phyloP scores from a whole-genome alignment of 345 rosid species.

The Euphorbia peplus region DNA sequence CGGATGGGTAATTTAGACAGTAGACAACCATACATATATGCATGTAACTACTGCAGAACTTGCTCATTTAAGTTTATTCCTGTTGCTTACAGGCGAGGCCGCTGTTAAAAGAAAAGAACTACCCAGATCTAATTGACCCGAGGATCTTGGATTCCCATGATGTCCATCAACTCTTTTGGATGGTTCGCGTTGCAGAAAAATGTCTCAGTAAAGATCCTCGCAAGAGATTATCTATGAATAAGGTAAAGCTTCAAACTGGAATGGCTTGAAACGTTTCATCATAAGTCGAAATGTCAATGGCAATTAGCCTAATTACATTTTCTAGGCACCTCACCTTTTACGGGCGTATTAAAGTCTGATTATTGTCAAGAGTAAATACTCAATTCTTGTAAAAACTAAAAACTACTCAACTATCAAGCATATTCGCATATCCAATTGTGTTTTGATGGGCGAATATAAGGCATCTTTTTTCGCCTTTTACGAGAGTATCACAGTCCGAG shows the following conservation, averaged over 20 bases:
- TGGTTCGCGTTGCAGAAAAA: slow-evolving; percentile 61
- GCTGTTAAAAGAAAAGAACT: slow-evolving; percentile 52
- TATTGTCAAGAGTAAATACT: neutral
- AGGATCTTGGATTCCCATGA: slow-evolving; percentile 53
- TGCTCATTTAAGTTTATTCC: neutral
- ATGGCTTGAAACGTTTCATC: neutral
- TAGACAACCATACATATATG: neutral
- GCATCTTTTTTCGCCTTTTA: no score
- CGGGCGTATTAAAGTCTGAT: no score
- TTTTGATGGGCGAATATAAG: no score
- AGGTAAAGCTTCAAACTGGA: slow-evolving; percentile 20
- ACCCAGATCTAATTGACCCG: slow-evolving; percentile 51
- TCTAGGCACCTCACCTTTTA: no score
- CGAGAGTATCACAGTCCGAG: no score
- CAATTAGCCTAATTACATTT: neutral
- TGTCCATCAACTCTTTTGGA: slow-evolving; percentile 65
- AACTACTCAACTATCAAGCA: neutral
- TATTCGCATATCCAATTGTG: no score
- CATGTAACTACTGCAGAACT: neutral
- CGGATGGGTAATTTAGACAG: slow-evolving; percentile 51
- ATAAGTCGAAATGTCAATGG: neutral
- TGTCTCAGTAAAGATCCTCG: slow-evolving; percentile 58
- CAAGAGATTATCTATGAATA: slow-evolving; percentile 48
- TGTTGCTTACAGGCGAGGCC: slow-evolving; percentile 55
- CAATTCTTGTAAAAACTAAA: no score